Evolutionary conservation across 805 yeast species (phyloP), one percentile per base, ranked within the genome.

Genomic region (Barnettozyma vustinii): DNA sequence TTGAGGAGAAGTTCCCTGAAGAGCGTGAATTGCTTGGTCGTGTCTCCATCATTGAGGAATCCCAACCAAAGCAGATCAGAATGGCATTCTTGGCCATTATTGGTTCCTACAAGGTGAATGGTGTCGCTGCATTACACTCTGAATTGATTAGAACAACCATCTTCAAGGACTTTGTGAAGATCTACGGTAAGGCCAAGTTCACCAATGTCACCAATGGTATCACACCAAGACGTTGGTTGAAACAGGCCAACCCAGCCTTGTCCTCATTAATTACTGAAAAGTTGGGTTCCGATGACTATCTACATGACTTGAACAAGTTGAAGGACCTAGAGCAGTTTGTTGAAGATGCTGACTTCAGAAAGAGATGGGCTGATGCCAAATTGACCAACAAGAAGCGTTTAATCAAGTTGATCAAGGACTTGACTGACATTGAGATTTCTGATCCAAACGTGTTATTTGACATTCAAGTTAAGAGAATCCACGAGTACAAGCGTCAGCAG

Each of bases 201-300:
- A 87, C 87, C 46, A 90, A 90, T 61, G 96, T 90, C 52, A 90
- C 97, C 44, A 90, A 90, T 67, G 97, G 97, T 71, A 82, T 90
- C 63, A 90, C 97, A 3, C 97, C 97, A 58, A 82, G 97, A 76
- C 83, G 97, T 71, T 90, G 97, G 97, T 77, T 90, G 64, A 83
- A 81, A 65, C 96, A 90, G 71, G 96, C 97, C 45, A 91, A 90
- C 67, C 97, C 97, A 10, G 75, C 73, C 56, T 74, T 90, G 58
- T 77, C 94, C 16, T 71, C 69, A n/a, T 75, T 90, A 56, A 91
- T 91, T 62, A 76, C 87, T 40, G 75, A 80, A 45, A 81, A 81
- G 57, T 73, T 89, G 46, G 83, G 89, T 25, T 80, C 83, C 51
- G 84, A 83, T 62, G 79, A 77, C 20, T 90, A 72, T 65, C 72